phyloP scores from a whole-genome alignment of 495 filamentous ascomycete genomes.

The Annulohypoxylon nitens region DNA sequence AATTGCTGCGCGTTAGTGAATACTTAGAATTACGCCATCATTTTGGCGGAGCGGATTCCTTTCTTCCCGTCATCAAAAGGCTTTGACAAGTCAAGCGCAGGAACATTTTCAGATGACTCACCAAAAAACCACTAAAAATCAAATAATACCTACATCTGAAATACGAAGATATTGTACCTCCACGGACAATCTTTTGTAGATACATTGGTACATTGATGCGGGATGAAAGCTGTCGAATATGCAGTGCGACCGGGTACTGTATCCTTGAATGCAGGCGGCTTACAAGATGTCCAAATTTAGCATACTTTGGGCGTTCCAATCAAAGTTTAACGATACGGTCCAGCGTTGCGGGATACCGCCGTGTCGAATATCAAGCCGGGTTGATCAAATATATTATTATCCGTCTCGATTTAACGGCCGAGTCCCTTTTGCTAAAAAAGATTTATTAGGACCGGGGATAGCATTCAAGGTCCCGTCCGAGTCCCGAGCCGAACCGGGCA shows the following conservation, averaged over 20 bases:
- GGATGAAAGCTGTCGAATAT: constrained; percentile 17
- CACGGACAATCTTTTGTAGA: neutral
- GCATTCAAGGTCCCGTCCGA: neutral
- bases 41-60: constrained; percentile 10
- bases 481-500: constrained; percentile 2
- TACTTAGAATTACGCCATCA: constrained; percentile 14
- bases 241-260: neutral
- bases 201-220: constrained; percentile 4
- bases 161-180: constrained; percentile 15
- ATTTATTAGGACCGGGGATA: neutral
- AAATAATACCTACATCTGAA: neutral
- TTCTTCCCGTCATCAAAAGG: neutral
- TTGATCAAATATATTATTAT: neutral
- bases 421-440: neutral
- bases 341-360: neutral
- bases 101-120: constrained; percentile 28
- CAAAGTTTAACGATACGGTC: neutral
- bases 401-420: neutral
- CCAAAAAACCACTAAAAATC: neutral
- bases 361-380: neutral
- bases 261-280: constrained; percentile 1
- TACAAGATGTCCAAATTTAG: constrained; percentile 20
- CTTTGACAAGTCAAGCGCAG: constrained; percentile 18
- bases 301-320: neutral
- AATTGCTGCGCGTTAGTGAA: constrained; percentile 11